Conservation (phyloP, 371 early-diverging fungal genomes). For the Phascolomyces articulosus region DNA sequence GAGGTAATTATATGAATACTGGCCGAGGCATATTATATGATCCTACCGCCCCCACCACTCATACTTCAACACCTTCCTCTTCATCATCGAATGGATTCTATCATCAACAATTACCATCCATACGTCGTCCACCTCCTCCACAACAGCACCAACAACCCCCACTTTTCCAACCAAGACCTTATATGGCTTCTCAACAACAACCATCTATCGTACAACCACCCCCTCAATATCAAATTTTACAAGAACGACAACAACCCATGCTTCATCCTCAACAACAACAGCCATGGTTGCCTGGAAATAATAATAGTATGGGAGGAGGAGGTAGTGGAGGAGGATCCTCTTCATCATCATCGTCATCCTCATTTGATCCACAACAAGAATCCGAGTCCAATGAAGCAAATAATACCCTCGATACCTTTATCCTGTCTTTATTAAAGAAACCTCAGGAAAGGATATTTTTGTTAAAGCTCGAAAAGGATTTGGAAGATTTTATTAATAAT, state of each 20-base stretch:
- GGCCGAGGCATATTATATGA: background rate
- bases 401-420: constrained; percentile 59
- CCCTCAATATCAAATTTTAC: constrained; percentile 12
- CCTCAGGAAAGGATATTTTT: constrained; percentile 73
- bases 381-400: constrained; percentile 16
- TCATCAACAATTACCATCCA: background rate
- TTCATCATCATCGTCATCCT: background rate
- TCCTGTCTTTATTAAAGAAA: constrained; percentile 70
- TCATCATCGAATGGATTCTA: too few relatives aligned
- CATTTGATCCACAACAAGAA: constrained; percentile 13
- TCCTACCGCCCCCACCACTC: background rate
- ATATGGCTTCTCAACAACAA: constrained; percentile 1
- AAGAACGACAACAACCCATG: constrained; percentile 11
- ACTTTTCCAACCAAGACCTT: background rate
- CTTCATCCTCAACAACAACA: constrained; percentile 13
- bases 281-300: background rate
- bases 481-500: constrained; percentile 68
- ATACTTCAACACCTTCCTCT: too few relatives aligned
- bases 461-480: constrained; percentile 73
- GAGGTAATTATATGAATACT: background rate
- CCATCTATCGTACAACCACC: background rate
- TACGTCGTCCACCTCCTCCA: background rate
- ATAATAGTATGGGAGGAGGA: background rate
- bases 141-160: background rate
- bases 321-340: background rate